These are phyloP conservation scores for Mycena chlorophos DNA, from an alignment of 768 basidiomycete species.

Conservation along the genomic window DNA sequence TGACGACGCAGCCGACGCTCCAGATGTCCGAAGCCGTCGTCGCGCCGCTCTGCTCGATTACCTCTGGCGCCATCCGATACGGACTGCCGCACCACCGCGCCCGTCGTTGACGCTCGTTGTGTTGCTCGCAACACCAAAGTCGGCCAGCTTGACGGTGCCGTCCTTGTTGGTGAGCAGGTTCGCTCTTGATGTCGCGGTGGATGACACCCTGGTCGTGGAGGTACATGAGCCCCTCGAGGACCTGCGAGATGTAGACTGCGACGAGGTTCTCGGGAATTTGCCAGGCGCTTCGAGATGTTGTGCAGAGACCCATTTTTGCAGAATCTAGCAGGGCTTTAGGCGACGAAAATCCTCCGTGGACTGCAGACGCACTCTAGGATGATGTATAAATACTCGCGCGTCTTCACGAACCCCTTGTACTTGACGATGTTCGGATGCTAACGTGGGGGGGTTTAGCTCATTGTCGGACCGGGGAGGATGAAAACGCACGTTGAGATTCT, in stretches of 20 bases:
- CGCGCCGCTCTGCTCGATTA: conserved; percentile 96
- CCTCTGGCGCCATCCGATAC: conserved; percentile 99
- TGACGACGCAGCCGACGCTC: conserved; percentile 97
- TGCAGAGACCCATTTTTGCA: conserved; percentile 98
- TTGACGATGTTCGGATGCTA: conserved; percentile 98
- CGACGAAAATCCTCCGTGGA: conserved; percentile 1
- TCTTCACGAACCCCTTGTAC: conserved; percentile 97
- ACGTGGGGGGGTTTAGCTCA: conserved; percentile 7
- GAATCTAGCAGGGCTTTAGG: conserved; percentile 49
- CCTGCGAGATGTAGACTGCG: conserved; percentile 94
- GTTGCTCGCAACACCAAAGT: conserved; percentile 92
- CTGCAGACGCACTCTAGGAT: conserved; percentile 76
- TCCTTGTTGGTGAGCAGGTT: conserved; percentile 99
- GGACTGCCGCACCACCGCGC: conserved; percentile 96
- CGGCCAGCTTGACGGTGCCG: conserved; percentile 97
- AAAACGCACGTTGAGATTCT: conserved; percentile 84
- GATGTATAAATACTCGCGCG: conserved; percentile 91
- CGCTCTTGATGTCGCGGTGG: conserved; percentile 98
- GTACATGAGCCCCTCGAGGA: conserved; percentile 92
- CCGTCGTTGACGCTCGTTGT: conserved; percentile 78
- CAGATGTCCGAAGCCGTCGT: conserved; percentile 98
- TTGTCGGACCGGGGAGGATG: conserved; percentile 7
- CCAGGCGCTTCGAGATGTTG: conserved; percentile 93
- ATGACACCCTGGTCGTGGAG: conserved; percentile 99
- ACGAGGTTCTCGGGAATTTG: conserved; percentile 98